Evolutionary conservation across 202 grass and related monocot species (phyloP), one percentile per base, ranked within the genome.

Genomic region (Cymbopogon flexuosus): DNA sequence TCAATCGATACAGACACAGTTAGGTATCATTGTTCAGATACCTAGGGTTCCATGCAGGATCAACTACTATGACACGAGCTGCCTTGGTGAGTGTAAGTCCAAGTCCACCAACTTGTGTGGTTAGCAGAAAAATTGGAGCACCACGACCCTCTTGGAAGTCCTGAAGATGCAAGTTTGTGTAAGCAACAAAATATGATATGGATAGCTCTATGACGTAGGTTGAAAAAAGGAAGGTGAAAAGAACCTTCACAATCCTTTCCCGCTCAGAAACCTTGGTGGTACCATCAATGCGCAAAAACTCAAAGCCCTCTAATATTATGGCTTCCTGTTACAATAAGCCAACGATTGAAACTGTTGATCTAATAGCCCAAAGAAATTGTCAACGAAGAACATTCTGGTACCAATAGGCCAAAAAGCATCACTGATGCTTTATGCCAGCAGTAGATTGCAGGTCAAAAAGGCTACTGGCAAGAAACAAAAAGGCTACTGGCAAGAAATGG

Each of bases 11-110:
- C 45, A 51, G 47, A 51, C 15, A 56, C 21, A 52, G 21, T 66
- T 36, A 22, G 10, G 10, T 39, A 36, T 8, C 4, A 76, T 29
- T 73, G 29, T 77, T 72, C 18, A 24, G 16, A 29, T 74, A 95
- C 96, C 96, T 98, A 79, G 96, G 96, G 82, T 98, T 98, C 92
- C 96, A 98, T 76, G 96, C 96, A 71, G 96, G 96, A 86, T 98
- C 96, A 69, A 93, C 92, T n/a, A 98, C 92, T 69, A 98, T 98
- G 57, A 98, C 96, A 56, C 92, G 96, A 85, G 88, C 73, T 30
- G 96, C 96, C 78, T 87, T 94, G 29, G 92, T 98, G 30, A 98
- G 90, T 39, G 96, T 95, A 60, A 98, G 92, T 76, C 96, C 96
- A 90, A 98, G 90, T 39, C 92, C 96, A 59, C 96, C 96, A 88